Evolutionary conservation across 192 early-diverging fungal genomes (phyloP), one percentile per base, ranked within the genome.

Genomic region (Podila epigama): DNA sequence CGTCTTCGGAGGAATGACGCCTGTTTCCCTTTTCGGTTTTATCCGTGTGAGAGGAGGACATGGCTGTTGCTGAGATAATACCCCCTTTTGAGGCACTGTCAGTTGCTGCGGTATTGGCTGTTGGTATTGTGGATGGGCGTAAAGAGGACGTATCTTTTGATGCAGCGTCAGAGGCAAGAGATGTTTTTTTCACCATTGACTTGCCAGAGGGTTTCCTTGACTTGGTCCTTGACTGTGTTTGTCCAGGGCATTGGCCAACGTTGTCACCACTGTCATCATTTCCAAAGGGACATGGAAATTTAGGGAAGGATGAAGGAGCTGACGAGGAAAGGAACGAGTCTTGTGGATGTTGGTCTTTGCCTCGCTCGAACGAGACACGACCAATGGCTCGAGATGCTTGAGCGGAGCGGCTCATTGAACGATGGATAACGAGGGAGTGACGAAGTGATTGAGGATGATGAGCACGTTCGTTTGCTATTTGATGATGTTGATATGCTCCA

Each of bases 1-100:
- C 70, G 16, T 73, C 70, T n/a, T 73, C 70, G 15, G 63, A 48
- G n/a, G 44, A 48, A 48, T 48, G 44, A 20, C 44, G 44, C n/a
- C 44, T 18, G n/a, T 48, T 48, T 22, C 25, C 44, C 44, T 48
- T 48, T 48, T 48, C 44, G n/a, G 25, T 10, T 25, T 22, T 48
- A 22, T 48, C 20, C 44, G 25, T n/a, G 16, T 4, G 7, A 48
- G 44, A 22, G n/a, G 44, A 48, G 5, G 44, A 48, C 25, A 22
- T 16, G 15, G 44, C 44, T 22, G n/a, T 22, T n/a, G n/a, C 44
- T 22, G 44, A 48, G 44, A 48, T 1, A n/a, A n/a, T n/a, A n/a
- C n/a, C n/a, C n/a, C n/a, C n/a, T n/a, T n/a, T n/a, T n/a, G n/a
- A 48, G 44, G 44, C 44, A 48, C 25, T 48, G n/a, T 48, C 25